Base-by-base conservation (phyloP, 257 asterid genomes). In the Gentiana macrophylla region DNA sequence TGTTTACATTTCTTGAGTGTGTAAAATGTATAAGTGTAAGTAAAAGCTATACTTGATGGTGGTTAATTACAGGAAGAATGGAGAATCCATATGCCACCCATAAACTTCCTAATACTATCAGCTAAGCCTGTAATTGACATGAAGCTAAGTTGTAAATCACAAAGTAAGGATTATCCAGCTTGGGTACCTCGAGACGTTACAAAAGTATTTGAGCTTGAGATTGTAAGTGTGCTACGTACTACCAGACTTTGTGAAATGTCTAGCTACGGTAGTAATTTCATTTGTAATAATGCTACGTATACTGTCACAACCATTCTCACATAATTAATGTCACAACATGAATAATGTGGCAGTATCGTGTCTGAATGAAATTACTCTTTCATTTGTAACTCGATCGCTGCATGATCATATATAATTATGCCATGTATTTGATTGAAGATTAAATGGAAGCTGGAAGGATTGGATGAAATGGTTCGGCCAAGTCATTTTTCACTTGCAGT, bases 41-140 rank as follows among this genome's bases (percentile, higher is more conserved):
- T 24, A 24, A 24, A 24, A 24, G 24, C 24, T 24, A 24, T 24
- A 24, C 24, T 24, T 24, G 24, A 24, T 24, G 24, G 24, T 24
- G 24, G 46, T 45, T 60, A 56, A 53, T 36, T 68, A 65, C 81
- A 92, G 99, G 99, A 88, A 67, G 94, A 78, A 69, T 92, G 99
- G 99, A 80, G 91, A 74, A 82, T 92, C 62, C 84, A 83, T 68
- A 88, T 92, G 97, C 86, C 85, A 45, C 99, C 99, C 1, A 74
- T 92, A 60, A 75, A 85, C 36, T 92, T 92, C 84, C 80, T 88
- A 37, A 83, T 92, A 61, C 82, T 85, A 37, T 80, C 89, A 0
- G 94, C 61, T 13, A 64, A 63, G 8, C 99, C 97, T 12, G 89
- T 83, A 45, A 57, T 92, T 9, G 97, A 92, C 82, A 81, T 92